Evolutionary conservation across 2,329 filamentous ascomycete species (phyloP).

Genomic region (Ceratocystis ficicola): DNA sequence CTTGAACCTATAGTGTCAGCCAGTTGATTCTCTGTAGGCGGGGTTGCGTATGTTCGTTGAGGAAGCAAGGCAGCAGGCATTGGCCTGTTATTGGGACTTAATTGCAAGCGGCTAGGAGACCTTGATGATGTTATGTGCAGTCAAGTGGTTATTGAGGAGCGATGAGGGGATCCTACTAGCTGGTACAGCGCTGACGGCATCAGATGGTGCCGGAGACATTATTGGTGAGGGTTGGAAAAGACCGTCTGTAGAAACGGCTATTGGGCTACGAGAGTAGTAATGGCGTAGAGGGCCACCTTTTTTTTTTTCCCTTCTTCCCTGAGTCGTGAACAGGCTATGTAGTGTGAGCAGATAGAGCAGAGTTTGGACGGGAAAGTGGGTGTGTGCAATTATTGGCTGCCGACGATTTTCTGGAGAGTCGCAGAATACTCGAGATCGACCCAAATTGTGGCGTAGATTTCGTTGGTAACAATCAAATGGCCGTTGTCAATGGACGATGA

Average conservation of each 20-base stretch:
- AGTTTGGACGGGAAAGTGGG: background rate
- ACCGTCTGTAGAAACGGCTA: conserved; percentile 2
- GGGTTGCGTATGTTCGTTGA: background rate
- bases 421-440: background rate
- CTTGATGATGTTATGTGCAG: background rate
- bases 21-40: background rate
- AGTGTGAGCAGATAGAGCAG: background rate
- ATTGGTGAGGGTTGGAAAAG: conserved; percentile 1
- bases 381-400: background rate
- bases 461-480: background rate
- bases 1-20: conserved; percentile 23
- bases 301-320: too few species aligned
- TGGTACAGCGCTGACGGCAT: conserved; percentile 16
- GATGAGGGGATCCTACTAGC: conserved; percentile 13
- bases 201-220: conserved; percentile 18
- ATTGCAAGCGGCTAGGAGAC: background rate
- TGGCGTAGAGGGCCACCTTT: background rate
- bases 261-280: background rate
- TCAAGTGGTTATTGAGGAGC: background rate
- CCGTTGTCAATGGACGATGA: background rate
- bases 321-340: background rate
- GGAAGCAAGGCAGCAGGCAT: background rate
- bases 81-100: background rate
- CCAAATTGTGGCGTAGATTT: background rate
- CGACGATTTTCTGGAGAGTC: background rate